Evolutionary conservation across 805 yeast species (phyloP), one percentile per base, ranked within the genome.

Genomic region (Ogataea trehaloabstinens): DNA sequence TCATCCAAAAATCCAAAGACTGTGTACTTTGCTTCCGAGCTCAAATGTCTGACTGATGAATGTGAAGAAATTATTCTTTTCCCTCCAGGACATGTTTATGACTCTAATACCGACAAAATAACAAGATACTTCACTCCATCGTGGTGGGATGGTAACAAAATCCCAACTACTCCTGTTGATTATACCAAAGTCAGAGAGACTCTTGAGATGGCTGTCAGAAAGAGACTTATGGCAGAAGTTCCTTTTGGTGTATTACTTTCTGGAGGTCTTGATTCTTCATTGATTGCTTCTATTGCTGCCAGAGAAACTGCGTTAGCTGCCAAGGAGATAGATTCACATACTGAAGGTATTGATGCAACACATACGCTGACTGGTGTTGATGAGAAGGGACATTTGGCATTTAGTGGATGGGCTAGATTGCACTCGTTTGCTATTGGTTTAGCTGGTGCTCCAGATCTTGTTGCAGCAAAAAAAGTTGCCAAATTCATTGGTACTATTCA

Each of bases 151-250:
- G 95, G 75, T 51, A 46, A 70, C 37, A 73, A 73, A 61, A 74
- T 85, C 48, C 96, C 99, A 52, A 64, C 82, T 29, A 74, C 76
- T 43, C 87, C 82, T 31, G 86, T 84, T 32, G 95, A 91, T 63
- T 79, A 72, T 61, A 78, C 63, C 56, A 53, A 68, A 43, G 76
- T 93, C 45, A 82, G 96, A 66, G 84, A 82, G 56, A 65, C 86
- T 35, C 76, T 93, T 62, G 99, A 93, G 67, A 70, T 84, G 69
- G 89, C 99, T 34, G 99, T 93, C 40, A 85, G 99, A 75, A 93
- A 93, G 85, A 85, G 99, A 76, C 78, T 93, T 58, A 93, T 93
- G 99, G 93, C 98, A 40, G 99, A 93, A 73, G 99, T 93, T 46
- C 98, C 99, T 40, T 93, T 87, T 66, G 99, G 99, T 71, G 99